Evolutionary conservation across 2,329 filamentous ascomycete genomes (phyloP), one percentile per base, ranked within the genome.

Genomic region (Fusarium sp.): DNA sequence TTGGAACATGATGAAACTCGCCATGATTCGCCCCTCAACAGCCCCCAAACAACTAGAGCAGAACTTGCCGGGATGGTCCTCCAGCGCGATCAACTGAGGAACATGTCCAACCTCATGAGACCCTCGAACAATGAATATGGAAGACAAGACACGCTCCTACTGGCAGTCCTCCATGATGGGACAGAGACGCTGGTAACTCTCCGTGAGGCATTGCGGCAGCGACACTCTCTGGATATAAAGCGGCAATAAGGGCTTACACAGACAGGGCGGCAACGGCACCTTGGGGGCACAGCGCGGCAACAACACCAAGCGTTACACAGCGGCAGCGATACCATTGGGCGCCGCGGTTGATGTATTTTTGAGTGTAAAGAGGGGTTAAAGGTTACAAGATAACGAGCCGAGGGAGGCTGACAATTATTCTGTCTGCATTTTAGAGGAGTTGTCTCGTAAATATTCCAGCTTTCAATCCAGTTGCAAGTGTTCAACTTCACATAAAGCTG

Each of bases 61-160:
- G 7, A 43, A 3, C 46, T 6, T 49, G 21, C 3, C 6, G 3
- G 46, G 10, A 6, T 2, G 6, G 28, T 18, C 10, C 3, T 30
- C 16, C 9, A n/a, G 5, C 3, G 15, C 19, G 9, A 15, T 18
- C 15, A 13, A 23, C 21, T 5, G 21, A 21, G 15, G 7, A 32
- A 8, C 16, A 23, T 3, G 15, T 50, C 12, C 21, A 7, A 7
- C 3, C 7, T 23, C n/a, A 23, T 7, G 21, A 50, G 21, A 13
- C 2, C 5, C 11, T 19, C 11, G 10, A 9, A 13, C 1, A 10
- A 19, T 7, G 32, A 6, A 7, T 13, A 13, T 2, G 18, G 2
- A 13, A 9, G 21, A 13, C 10, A 19, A 13, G 21, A 13, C 6
- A 9, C 7, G 15, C 3, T 49, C 7, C 9, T 19, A 6, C 19